Evolutionary conservation across 2,329 filamentous ascomycete species (phyloP).

Genomic region (Fusarium napiforme): DNA sequence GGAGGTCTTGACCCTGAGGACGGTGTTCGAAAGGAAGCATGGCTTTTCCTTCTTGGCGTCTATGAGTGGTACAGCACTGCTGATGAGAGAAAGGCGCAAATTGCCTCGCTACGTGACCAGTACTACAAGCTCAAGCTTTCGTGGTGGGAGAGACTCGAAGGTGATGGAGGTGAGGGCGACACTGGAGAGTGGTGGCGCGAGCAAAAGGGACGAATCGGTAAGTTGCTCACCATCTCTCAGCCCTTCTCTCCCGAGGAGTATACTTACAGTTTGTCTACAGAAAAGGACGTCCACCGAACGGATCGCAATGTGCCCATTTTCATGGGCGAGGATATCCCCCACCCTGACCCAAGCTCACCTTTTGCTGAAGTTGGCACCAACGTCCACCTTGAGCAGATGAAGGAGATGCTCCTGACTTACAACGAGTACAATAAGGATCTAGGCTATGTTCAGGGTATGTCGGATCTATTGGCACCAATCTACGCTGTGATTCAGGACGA

Average conservation of each 20-base stretch:
- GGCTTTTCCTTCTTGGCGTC: constrained; percentile 92
- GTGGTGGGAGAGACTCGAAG: constrained; percentile 95
- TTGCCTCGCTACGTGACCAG: constrained; percentile 88
- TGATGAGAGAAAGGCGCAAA: constrained; percentile 84
- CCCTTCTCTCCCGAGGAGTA: not conserved
- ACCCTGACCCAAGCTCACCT: constrained; percentile 94
- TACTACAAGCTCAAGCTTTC: constrained; percentile 93
- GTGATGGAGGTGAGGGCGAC: constrained; percentile 81
- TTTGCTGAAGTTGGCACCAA: constrained; percentile 95
- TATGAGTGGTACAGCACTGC: constrained; percentile 91
- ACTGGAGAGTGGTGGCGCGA: constrained; percentile 97
- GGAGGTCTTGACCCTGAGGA: constrained; percentile 90
- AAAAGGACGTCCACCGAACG: constrained; percentile 98
- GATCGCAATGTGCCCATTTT: constrained; percentile 96
- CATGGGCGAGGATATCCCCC: constrained; percentile 93
- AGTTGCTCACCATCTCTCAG: constrained; percentile 49
- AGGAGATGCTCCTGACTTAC: constrained; percentile 98
- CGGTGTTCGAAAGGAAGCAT: constrained; percentile 94
- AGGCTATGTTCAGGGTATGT: constrained; percentile 99
- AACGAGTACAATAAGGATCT: constrained; percentile 97
- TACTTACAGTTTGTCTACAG: constrained; percentile 60
- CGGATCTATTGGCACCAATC: constrained; percentile 91
- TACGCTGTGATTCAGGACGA: constrained; percentile 99
- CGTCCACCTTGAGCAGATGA: constrained; percentile 97
- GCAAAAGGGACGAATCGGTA: constrained; percentile 92